Conservation (phyloP, 1,284 basidiomycete species). For the Grifola frondosa region DNA sequence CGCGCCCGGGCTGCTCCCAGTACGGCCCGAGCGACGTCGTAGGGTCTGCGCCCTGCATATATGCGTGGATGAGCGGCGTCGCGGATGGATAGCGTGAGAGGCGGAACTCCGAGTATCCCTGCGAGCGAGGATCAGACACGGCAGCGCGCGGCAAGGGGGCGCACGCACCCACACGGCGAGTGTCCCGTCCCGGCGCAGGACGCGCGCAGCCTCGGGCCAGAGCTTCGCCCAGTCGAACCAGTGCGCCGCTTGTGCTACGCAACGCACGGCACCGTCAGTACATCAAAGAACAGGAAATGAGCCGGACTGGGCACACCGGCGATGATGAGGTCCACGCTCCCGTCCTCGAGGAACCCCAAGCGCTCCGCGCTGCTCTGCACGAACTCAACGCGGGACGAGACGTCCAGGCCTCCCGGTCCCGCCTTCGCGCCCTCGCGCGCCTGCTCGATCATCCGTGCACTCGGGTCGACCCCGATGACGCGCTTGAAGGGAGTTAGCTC, state of each 20-base stretch:
- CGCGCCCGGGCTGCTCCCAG: slow-evolving; percentile 81
- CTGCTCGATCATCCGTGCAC: slow-evolving; percentile 67
- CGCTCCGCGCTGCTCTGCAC: slow-evolving; percentile 57
- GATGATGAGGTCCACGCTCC: slow-evolving; percentile 72
- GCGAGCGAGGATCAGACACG: slow-evolving; percentile 1
- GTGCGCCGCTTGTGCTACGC: slow-evolving; percentile 77
- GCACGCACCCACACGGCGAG: slow-evolving; percentile 75
- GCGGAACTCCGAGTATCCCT: slow-evolving; percentile 82
- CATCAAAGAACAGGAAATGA: not conserved
- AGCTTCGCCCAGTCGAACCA: slow-evolving; percentile 81
- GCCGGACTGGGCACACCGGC: slow-evolving; percentile 50
- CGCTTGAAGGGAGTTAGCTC: slow-evolving; percentile 60
- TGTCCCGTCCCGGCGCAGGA: slow-evolving; percentile 67
- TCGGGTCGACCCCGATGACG: slow-evolving; percentile 75
- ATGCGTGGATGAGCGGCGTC: slow-evolving; percentile 59
- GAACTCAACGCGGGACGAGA: slow-evolving; percentile 40
- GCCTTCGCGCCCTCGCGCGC: slow-evolving; percentile 46
- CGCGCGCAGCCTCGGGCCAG: slow-evolving; percentile 69
- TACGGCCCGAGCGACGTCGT: slow-evolving; percentile 64
- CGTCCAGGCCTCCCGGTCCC: slow-evolving; percentile 11
- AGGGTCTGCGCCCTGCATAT: slow-evolving; percentile 56
- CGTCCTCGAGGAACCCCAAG: slow-evolving; percentile 50
- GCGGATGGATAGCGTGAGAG: slow-evolving; percentile 60
- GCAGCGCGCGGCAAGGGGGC: not conserved
- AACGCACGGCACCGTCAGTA: not conserved